A percentile compares a stretch with the other conserved stretches of the same genome.
Conservation (phyloP, 2,329 filamentous ascomycete genomes). For the Fusarium metavorans region DNA sequence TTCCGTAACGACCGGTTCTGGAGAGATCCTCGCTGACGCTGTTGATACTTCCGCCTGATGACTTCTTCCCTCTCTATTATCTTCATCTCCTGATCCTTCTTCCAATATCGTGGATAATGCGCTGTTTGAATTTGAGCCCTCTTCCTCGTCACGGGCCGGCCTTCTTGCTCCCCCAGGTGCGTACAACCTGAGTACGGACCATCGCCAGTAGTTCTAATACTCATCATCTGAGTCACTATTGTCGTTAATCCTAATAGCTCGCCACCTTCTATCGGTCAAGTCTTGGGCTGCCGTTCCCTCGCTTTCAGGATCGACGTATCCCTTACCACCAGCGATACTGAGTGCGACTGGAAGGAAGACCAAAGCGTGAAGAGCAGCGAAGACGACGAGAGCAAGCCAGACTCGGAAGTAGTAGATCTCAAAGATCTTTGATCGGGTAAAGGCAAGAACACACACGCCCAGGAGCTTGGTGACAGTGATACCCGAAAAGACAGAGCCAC, state of each 20-base stretch:
- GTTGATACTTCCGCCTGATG: not conserved
- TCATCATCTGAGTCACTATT: conserved; percentile 79
- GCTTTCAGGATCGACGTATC: conserved; percentile 88
- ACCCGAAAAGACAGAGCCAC: conserved; percentile 92
- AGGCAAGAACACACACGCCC: conserved; percentile 91
- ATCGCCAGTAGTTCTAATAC: conserved; percentile 48
- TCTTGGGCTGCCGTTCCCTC: conserved; percentile 93
- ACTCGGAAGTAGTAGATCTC: conserved; percentile 99
- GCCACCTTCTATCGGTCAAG: conserved; percentile 81
- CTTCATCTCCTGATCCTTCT: not conserved
- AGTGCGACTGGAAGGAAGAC: conserved; percentile 92
- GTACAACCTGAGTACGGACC: not conserved
- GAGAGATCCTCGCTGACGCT: not conserved
- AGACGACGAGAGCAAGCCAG: conserved; percentile 91
- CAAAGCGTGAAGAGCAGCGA: conserved; percentile 88
- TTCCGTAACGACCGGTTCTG: not conserved
- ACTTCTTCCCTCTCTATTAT: not conserved
- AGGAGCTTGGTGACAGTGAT: conserved; percentile 97
- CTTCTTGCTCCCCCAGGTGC: not conserved
- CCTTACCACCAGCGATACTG: conserved; percentile 85
- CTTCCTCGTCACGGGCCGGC: not conserved
- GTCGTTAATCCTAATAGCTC: conserved; percentile 81
- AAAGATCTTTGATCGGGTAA: conserved; percentile 97
- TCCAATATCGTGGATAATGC: conserved; percentile 1
- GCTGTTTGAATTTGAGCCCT: not conserved